A percentile compares a stretch with the other conserved stretches of the same genome.
Evolutionary conservation across 495 filamentous ascomycete species (phyloP).

Genomic region (Glarea lozoyensis): DNA sequence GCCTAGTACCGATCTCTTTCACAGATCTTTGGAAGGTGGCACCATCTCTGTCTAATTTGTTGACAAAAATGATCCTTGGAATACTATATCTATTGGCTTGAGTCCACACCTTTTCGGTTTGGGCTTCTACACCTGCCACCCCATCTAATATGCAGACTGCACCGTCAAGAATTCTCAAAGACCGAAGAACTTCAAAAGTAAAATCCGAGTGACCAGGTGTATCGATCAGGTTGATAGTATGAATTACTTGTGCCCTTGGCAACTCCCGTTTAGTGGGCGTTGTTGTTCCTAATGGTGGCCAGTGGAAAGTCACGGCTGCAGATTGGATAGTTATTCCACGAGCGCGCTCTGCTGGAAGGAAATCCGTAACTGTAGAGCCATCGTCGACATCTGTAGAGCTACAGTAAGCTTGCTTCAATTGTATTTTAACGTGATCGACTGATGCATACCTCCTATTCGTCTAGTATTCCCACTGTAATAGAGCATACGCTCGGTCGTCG

Average conservation of each 20-base stretch:
- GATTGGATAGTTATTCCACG: conserved; percentile 98
- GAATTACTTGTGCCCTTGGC: conserved; percentile 36
- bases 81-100: conserved; percentile 82
- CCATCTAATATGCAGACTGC: conserved; percentile 94
- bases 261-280: conserved; percentile 24
- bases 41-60: conserved; percentile 94
- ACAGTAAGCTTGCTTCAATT: conserved; percentile 1
- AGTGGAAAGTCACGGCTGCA: conserved; percentile 90
- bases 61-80: conserved; percentile 81
- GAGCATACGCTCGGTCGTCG: conserved; percentile 98
- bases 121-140: conserved; percentile 94
- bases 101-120: conserved; percentile 94
- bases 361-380: conserved; percentile 96
- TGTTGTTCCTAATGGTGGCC: conserved; percentile 36
- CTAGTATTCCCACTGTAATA: conserved; percentile 90
- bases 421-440: too few species aligned
- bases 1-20: conserved; percentile 69
- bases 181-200: conserved; percentile 93
- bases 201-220: conserved; percentile 98
- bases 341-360: conserved; percentile 86
- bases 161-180: conserved; percentile 86
- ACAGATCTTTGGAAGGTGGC: conserved; percentile 84
- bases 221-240: conserved; percentile 90
- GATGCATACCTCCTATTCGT: conserved; percentile 70
- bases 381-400: conserved; percentile 72